Base-by-base conservation (phyloP, 73 alveolate genomes). In the Paraurostyla sp. region DNA sequence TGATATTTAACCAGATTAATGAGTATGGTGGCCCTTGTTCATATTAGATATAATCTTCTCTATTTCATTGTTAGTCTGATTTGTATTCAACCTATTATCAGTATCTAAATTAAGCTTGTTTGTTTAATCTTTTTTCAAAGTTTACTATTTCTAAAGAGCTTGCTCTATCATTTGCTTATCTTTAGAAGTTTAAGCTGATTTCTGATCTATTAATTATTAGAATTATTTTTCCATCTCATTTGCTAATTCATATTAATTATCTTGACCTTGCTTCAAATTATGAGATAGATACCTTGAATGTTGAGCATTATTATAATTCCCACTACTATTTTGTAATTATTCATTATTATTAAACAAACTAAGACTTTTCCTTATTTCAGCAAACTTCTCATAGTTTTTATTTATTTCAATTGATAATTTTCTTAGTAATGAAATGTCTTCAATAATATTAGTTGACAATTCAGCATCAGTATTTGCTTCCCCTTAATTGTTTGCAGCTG, bases 401-500 rank as follows among this genome's bases (percentile, higher is more conserved):
- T 73, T 73, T 1, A 73, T 48, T 48, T 73, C 86, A 20, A 73
- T 20, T 43, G 86, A 73, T 15, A 73, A 35, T 49, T 73, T 73
- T 43, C 86, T 43, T 22, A 73, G 52, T 56, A 73, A 4, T 20
- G 86, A 73, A 1, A 73, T 23, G 42, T 73, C 86, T 36, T 73
- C 86, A 2, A 73, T 40, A 51, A 48, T 73, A 45, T 73, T 49
- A 48, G 65, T 48, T 16, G 86, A 73, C 29, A 45, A 73, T 9
- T 65, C 82, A 4, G 7, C 6, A 45, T 73, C 23, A 13, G 29
- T 13, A 11, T n/a, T n/a, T n/a, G n/a, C n/a, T n/a, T 73, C 65
- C 11, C 86, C 86, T 27, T 73, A 36, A 27, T 73, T 73, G 52
- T 73, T 73, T 13, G 86, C 86, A 13, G 86, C 86, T 43, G 82